A percentile compares a stretch with the other conserved stretches of the same genome.
phyloP scores from a whole-genome alignment of 1,139 yeast genomes.

The Geotrichum macrosporum region DNA sequence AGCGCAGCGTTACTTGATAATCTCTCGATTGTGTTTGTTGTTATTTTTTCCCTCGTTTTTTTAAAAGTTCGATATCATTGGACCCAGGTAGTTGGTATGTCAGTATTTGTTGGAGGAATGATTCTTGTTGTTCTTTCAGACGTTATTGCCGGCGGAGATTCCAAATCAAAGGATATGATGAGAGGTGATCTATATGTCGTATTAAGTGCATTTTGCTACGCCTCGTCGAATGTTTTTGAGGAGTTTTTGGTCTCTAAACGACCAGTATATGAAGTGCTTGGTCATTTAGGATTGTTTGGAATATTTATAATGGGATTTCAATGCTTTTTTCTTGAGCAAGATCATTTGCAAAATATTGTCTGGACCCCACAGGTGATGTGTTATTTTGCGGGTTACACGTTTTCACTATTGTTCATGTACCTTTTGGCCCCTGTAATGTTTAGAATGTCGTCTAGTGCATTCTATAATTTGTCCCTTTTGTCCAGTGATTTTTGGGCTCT shows the following conservation, averaged over 20 bases:
- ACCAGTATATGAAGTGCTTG: slow-evolving; percentile 45
- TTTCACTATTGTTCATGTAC: slow-evolving; percentile 41
- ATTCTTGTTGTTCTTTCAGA: slow-evolving; percentile 43
- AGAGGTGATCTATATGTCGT: slow-evolving; percentile 45
- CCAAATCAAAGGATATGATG: slow-evolving; percentile 39
- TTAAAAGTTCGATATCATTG: slow-evolving; percentile 45
- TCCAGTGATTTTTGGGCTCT: slow-evolving; percentile 48
- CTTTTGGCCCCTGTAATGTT: slow-evolving; percentile 42
- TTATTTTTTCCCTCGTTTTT: slow-evolving; percentile 40
- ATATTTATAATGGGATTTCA: slow-evolving; percentile 43
- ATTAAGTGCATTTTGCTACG: slow-evolving; percentile 45
- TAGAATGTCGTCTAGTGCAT: slow-evolving; percentile 47
- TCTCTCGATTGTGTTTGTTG: slow-evolving; percentile 45
- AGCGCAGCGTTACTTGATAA: slow-evolving; percentile 44
- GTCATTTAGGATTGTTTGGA: slow-evolving; percentile 44
- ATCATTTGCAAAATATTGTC: slow-evolving; percentile 36
- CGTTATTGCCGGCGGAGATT: slow-evolving; percentile 41
- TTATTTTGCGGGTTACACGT: slow-evolving; percentile 42
- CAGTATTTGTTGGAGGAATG: slow-evolving; percentile 43
- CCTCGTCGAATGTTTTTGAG: slow-evolving; percentile 43
- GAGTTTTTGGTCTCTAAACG: slow-evolving; percentile 45
- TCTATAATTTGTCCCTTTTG: slow-evolving; percentile 43
- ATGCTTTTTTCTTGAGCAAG: slow-evolving; percentile 42
- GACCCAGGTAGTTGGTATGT: slow-evolving; percentile 42
- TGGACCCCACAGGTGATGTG: slow-evolving; percentile 44